Conservation (phyloP, 805 yeast species). For the Candida xiaguanensis region DNA sequence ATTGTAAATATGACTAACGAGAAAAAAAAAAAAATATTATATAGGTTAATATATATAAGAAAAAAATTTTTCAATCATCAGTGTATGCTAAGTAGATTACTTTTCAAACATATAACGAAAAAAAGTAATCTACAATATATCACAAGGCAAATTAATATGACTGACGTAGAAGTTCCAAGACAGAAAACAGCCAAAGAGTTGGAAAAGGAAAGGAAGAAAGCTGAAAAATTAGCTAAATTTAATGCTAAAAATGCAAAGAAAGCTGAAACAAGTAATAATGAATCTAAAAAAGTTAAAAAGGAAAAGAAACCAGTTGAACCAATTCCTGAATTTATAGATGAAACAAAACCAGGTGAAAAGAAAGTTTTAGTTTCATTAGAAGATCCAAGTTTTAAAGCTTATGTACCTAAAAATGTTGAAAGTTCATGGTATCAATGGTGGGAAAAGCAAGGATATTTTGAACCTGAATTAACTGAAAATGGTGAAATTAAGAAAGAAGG, state of each 20-base stretch:
- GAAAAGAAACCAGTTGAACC: slow-evolving; percentile 52
- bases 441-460: slow-evolving; percentile 81
- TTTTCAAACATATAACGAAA: slow-evolving; percentile 11
- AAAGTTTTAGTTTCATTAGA: slow-evolving; percentile 82
- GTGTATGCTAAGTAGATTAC: slow-evolving; percentile 17
- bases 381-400: slow-evolving; percentile 90
- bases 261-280: slow-evolving; percentile 24
- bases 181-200: slow-evolving; percentile 75
- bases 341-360: slow-evolving; percentile 86
- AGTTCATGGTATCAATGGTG: slow-evolving; percentile 98
- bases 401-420: slow-evolving; percentile 89
- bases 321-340: slow-evolving; percentile 80
- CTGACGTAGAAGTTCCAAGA: slow-evolving; percentile 24
- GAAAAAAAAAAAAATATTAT: not conserved
- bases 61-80: slow-evolving; percentile 6
- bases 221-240: slow-evolving; percentile 83
- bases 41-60: not conserved
- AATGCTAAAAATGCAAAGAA: slow-evolving; percentile 74
- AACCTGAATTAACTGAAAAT: slow-evolving; percentile 75
- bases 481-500: slow-evolving; percentile 83
- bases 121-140: slow-evolving; percentile 2
- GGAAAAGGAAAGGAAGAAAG: slow-evolving; percentile 83
- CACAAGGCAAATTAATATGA: slow-evolving; percentile 8
- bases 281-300: slow-evolving; percentile 58
- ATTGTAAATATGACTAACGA: slow-evolving; percentile 1